A percentile compares a stretch with the other conserved stretches of the same genome.
Evolutionary conservation across 768 basidiomycete genomes (phyloP).

Genomic region (Gymnopilus dilepis): DNA sequence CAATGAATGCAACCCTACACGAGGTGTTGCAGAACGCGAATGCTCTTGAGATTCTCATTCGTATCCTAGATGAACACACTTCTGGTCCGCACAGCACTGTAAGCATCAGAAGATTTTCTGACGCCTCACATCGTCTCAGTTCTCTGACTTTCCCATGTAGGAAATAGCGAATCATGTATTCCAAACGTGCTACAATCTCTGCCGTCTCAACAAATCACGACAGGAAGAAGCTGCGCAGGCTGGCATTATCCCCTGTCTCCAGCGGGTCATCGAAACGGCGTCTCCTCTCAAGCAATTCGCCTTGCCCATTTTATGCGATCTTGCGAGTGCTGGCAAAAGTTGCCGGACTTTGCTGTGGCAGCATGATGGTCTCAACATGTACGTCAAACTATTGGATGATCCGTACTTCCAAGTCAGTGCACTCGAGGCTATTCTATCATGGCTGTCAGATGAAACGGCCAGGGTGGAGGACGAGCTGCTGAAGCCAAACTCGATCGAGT

Average conservation of each 20-base stretch:
- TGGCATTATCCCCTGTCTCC: conserved; percentile 91
- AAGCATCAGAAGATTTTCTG: conserved; percentile 28
- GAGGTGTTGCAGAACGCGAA: conserved; percentile 97
- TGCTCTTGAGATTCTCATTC: conserved; percentile 89
- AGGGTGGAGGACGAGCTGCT: conserved; percentile 90
- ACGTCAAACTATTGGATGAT: conserved; percentile 77
- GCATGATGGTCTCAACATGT: conserved; percentile 86
- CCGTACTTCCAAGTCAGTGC: conserved; percentile 94
- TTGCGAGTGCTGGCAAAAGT: conserved; percentile 93
- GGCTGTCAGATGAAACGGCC: conserved; percentile 95
- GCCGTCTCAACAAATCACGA: conserved; percentile 89
- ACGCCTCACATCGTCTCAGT: background rate
- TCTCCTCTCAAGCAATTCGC: conserved; percentile 98
- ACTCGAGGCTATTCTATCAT: conserved; percentile 87
- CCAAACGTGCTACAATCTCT: conserved; percentile 97
- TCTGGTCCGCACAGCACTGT: conserved; percentile 83
- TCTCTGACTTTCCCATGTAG: conserved; percentile 45
- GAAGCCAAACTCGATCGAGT: conserved; percentile 66
- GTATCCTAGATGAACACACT: conserved; percentile 81
- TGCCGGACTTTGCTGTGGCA: conserved; percentile 92
- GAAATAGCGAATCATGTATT: conserved; percentile 98
- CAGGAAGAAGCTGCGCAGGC: conserved; percentile 98
- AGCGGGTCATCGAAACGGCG: conserved; percentile 84
- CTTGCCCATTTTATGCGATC: conserved; percentile 93
- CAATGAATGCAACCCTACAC: conserved; percentile 88